These are phyloP conservation scores for Tephrocybe sp. DNA, from an alignment of 768 basidiomycete genomes.

Conservation along the genomic window DNA sequence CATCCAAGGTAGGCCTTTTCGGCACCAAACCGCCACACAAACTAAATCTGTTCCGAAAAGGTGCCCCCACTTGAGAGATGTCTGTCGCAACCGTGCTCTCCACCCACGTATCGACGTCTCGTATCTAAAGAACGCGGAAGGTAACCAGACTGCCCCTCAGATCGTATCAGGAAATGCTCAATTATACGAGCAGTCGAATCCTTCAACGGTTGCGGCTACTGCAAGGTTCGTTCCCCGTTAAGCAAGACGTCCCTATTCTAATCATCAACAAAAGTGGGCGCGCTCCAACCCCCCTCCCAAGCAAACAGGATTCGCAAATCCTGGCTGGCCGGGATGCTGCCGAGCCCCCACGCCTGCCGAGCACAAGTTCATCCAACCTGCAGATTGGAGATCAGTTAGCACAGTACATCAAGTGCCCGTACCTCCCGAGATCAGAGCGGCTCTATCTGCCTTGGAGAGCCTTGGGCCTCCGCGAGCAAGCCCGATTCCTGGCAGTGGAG, in stretches of 20 bases:
- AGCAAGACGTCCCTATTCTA: constrained; percentile 21
- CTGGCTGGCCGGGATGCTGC: constrained; percentile 89
- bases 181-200: constrained; percentile 52
- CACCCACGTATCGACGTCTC: constrained; percentile 80
- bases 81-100: constrained; percentile 68
- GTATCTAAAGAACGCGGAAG: constrained; percentile 86
- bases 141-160: constrained; percentile 37
- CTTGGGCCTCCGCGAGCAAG: constrained; percentile 40
- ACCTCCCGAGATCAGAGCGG: constrained; percentile 66
- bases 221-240: constrained; percentile 61
- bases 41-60: constrained; percentile 39
- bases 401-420: constrained; percentile 72
- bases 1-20: constrained; percentile 54
- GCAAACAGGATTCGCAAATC: constrained; percentile 58
- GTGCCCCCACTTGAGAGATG: constrained; percentile 73
- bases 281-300: constrained; percentile 54
- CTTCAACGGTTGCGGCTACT: constrained; percentile 86
- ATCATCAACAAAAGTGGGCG: constrained; percentile 58
- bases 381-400: constrained; percentile 81
- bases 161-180: constrained; percentile 13
- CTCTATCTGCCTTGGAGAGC: constrained; percentile 59
- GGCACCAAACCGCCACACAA: constrained; percentile 6
- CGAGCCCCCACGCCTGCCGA: constrained; percentile 65
- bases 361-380: constrained; percentile 58
- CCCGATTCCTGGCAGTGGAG: constrained; percentile 27